Evolutionary conservation across 2,329 filamentous ascomycete species (phyloP), one percentile per base, ranked within the genome.

Genomic region (Colletotrichum sp.): DNA sequence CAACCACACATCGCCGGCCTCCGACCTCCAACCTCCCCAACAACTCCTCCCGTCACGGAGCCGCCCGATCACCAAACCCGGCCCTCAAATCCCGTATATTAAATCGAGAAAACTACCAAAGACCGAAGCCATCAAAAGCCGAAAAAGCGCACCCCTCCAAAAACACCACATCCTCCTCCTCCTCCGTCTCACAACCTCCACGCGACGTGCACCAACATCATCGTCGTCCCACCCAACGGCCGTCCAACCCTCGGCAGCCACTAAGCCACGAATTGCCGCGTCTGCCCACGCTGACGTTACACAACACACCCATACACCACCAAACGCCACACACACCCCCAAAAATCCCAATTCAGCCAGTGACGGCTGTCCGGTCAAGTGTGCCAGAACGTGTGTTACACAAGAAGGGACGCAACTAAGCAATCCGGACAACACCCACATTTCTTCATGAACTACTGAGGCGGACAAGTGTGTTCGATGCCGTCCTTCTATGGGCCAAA

Each of bases 261-360:
- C 59, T 63, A 52, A 72, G 72, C 72, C 72, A 67, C 62, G 36
- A 72, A 67, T 64, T 72, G 62, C 72, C 72, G 72, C 52, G 28
- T 75, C 72, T 75, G 69, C 52, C 72, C 72, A 69, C 24, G n/a
- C 52, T 67, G 60, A 67, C 72, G 68, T 67, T 57, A 44, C 72
- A 66, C 52, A 72, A 60, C 39, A 67, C 64, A 55, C 64, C 28
- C 32, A 16, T 21, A 24, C 62, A 44, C 62, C 39, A 28, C 62
- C 39, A 44, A 8, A 21, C 44, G 12, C 10, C 44, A 52, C n/a
- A 21, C 44, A 52, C n/a, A 21, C 44, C 4, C 44, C n/a, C n/a
- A 21, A 4, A 24, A 34, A 63, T 3, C 16, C 57, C 57, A 32
- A 32, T 32, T 21, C 28, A 63, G n/a, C 28, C 59, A 28, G 13